Conservation (phyloP, 208 protist genomes). For the Histomonas meleagridis region DNA sequence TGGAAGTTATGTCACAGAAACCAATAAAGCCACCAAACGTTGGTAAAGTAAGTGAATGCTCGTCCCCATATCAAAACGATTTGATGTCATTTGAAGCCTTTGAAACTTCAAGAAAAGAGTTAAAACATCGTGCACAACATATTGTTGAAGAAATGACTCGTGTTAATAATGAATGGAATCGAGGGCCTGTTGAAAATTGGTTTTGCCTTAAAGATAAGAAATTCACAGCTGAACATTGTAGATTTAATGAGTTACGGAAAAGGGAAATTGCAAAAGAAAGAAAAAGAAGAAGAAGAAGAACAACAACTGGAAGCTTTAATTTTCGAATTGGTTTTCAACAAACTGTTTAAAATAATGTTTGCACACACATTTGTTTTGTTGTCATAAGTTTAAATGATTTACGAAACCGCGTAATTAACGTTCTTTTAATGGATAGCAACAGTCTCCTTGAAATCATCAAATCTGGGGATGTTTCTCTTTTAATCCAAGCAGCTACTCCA, state of each 20-base stretch:
- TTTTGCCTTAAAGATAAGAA: background rate
- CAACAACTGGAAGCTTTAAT: no score
- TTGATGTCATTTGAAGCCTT: constrained; percentile 30
- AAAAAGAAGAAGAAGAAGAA: background rate
- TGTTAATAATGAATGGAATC: background rate
- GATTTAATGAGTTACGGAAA: background rate
- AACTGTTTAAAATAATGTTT: no score
- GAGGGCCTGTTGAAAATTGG: background rate
- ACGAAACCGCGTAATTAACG: no score
- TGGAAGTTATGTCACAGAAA: background rate
- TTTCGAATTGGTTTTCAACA: no score
- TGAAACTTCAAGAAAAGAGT: background rate
- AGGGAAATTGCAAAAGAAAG: background rate
- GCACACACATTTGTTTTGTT: no score
- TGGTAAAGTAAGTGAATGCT: background rate
- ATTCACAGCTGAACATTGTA: background rate
- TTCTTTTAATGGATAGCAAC: no score
- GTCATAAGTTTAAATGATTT: no score
- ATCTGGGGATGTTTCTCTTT: no score
- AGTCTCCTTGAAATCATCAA: no score
- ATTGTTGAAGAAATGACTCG: background rate
- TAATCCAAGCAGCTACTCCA: no score
- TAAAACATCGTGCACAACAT: background rate
- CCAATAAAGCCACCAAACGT: background rate
- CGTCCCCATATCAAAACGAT: constrained; percentile 18